Base-by-base conservation (phyloP, 495 filamentous ascomycete genomes). In the Glarea lozoyensis region DNA sequence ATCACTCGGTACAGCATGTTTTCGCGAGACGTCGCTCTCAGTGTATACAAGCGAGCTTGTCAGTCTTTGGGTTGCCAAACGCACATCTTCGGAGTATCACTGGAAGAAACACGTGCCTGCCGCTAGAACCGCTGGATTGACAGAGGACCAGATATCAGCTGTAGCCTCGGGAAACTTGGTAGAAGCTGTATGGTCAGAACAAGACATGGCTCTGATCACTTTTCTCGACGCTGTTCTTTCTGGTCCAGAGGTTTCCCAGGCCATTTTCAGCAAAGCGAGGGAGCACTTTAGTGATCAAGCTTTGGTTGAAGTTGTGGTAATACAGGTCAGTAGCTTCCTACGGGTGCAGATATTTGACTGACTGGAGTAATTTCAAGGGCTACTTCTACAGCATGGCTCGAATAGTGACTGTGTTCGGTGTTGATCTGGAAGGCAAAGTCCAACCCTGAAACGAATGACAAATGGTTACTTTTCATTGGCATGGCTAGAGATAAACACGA, bases 321-420 rank as follows among this genome's bases (percentile, higher is more conserved):
- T 52, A 32, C 44, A 47, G 49, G 49, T 47, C 11, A 47, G 40
- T n/a, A n/a, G n/a, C n/a, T n/a, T n/a, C n/a, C n/a, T n/a, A n/a
- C n/a, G n/a, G n/a, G n/a, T n/a, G n/a, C n/a, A n/a, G n/a, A n/a
- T n/a, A n/a, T n/a, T n/a, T n/a, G n/a, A n/a, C n/a, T n/a, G n/a
- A n/a, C n/a, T n/a, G n/a, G n/a, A n/a, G n/a, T n/a, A n/a, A n/a
- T n/a, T n/a, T n/a, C n/a, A n/a, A n/a, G n/a, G n/a, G n/a, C n/a
- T n/a, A n/a, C n/a, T n/a, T n/a, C n/a, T n/a, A n/a, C n/a, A n/a
- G n/a, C n/a, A n/a, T n/a, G n/a, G n/a, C n/a, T n/a, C n/a, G n/a
- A n/a, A n/a, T n/a, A n/a, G n/a, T n/a, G n/a, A n/a, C n/a, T n/a
- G n/a, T n/a, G n/a, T n/a, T n/a, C n/a, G n/a, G n/a, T n/a, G n/a